Conservation (phyloP, 768 basidiomycete genomes). For the Termitomyces heimii region DNA sequence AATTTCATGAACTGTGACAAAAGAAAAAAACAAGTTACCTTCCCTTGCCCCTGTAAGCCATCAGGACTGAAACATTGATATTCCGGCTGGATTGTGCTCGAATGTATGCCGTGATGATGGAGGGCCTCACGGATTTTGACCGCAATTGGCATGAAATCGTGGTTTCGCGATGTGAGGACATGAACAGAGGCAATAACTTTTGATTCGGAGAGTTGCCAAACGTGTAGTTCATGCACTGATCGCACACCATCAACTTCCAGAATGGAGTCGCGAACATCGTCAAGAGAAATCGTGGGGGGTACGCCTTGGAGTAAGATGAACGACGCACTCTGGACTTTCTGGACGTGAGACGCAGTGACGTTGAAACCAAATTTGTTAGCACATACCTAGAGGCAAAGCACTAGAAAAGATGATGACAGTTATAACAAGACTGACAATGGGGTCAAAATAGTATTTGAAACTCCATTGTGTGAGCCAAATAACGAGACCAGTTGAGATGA, state of each 20-base stretch:
- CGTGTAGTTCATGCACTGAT: constrained; percentile 89
- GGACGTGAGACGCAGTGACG: not conserved
- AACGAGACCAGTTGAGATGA: constrained; percentile 90
- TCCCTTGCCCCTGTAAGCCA: constrained; percentile 40
- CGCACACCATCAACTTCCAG: constrained; percentile 78
- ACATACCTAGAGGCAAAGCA: constrained; percentile 81
- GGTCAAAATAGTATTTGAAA: constrained; percentile 91
- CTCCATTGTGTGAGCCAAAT: constrained; percentile 87
- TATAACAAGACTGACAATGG: constrained; percentile 88
- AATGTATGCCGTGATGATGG: constrained; percentile 91
- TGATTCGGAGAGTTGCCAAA: constrained; percentile 95
- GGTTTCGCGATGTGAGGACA: constrained; percentile 73
- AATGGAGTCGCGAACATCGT: constrained; percentile 83
- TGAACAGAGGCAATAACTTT: constrained; percentile 97
- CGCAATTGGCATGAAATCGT: constrained; percentile 91
- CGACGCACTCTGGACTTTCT: constrained; percentile 77
- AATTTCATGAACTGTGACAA: not conserved
- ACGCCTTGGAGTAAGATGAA: constrained; percentile 96
- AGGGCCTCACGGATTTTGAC: constrained; percentile 77
- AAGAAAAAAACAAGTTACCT: constrained; percentile 26
- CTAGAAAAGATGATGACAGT: constrained; percentile 96
- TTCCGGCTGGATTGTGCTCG: constrained; percentile 92
- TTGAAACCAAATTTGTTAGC: not conserved
- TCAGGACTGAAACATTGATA: constrained; percentile 39
- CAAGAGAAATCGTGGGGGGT: constrained; percentile 82